These are phyloP conservation scores for Talaromyces sp. DNA, from an alignment of 2,329 filamentous ascomycete genomes.

Conservation along the genomic window DNA sequence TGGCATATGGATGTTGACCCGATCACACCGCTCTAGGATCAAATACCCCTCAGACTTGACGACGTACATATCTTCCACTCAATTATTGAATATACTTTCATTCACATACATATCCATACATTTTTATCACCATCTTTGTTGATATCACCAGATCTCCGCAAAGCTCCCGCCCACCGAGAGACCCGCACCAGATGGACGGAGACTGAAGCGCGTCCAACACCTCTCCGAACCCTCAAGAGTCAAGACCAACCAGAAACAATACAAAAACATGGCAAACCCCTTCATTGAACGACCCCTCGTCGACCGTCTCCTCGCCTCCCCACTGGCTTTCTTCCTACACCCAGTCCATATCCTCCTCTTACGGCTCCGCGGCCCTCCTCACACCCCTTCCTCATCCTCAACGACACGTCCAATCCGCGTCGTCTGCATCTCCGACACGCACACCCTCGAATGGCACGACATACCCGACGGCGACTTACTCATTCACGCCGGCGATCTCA, in stretches of 20 bases:
- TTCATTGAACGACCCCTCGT: constrained; percentile 50
- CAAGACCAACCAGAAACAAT: neutral
- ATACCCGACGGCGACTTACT: constrained; percentile 72
- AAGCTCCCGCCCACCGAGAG: neutral
- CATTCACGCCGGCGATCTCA: constrained; percentile 84
- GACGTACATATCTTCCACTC: neutral
- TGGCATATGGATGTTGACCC: neutral
- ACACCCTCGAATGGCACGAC: constrained; percentile 51
- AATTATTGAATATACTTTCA: neutral
- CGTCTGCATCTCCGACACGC: constrained; percentile 88
- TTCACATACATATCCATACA: neutral
- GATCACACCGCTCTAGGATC: neutral
- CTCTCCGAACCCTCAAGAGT: neutral
- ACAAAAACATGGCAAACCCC: constrained; percentile 35
- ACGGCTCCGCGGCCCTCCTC: constrained; percentile 62
- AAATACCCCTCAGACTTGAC: neutral
- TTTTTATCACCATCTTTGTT: neutral
- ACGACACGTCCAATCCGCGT: constrained; percentile 58
- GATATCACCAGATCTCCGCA: neutral
- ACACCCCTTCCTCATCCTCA: constrained; percentile 48
- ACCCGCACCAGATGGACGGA: neutral
- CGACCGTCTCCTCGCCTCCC: constrained; percentile 63
- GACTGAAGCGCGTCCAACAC: neutral
- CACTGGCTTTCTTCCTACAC: constrained; percentile 59
- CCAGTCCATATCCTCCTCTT: constrained; percentile 61